Evolutionary conservation across 441 rosid species (phyloP).

Genomic region (Viola pubescens): DNA sequence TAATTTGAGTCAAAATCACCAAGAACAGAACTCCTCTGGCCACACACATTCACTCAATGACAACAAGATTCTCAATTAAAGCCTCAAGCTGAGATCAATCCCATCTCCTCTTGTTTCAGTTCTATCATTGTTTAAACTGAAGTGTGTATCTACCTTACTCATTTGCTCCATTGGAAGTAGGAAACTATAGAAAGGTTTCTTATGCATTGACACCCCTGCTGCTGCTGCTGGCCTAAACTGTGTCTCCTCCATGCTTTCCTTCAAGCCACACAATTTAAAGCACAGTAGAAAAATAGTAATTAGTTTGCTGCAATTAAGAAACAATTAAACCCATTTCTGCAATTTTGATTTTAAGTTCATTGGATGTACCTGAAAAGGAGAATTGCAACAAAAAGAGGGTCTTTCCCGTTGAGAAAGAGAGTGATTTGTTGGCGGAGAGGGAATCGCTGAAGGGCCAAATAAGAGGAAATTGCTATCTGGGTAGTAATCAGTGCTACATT

Average conservation of each 20-base stretch:
- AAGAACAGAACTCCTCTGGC: not conserved
- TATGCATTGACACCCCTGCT: slow-evolving; percentile 9
- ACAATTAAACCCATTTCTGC: too few relatives aligned
- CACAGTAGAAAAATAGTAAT: too few relatives aligned
- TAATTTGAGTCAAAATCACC: not conserved
- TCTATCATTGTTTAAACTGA: slow-evolving; percentile 20
- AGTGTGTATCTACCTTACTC: slow-evolving; percentile 17
- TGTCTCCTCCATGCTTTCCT: slow-evolving; percentile 25
- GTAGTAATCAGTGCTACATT: slow-evolving; percentile 9
- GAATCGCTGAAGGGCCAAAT: slow-evolving; percentile 14
- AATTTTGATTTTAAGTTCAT: too few relatives aligned
- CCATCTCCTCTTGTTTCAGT: slow-evolving; percentile 23
- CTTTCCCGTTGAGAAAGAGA: slow-evolving; percentile 17
- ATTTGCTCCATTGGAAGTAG: slow-evolving; percentile 23
- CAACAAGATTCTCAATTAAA: slow-evolving; percentile 9
- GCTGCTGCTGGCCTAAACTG: not conserved
- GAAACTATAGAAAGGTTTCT: slow-evolving; percentile 25
- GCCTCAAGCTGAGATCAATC: slow-evolving; percentile 38
- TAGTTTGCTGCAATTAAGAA: too few relatives aligned
- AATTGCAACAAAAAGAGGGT: slow-evolving; percentile 1
- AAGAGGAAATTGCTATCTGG: slow-evolving; percentile 15
- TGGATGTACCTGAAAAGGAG: not conserved
- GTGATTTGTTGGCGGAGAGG: slow-evolving; percentile 5
- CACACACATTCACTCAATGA: too few relatives aligned
- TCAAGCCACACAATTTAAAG: not conserved